These are phyloP conservation scores for Umbellularia californica DNA, from an alignment of 164 flowering plant genomes.

Conservation along the genomic window DNA sequence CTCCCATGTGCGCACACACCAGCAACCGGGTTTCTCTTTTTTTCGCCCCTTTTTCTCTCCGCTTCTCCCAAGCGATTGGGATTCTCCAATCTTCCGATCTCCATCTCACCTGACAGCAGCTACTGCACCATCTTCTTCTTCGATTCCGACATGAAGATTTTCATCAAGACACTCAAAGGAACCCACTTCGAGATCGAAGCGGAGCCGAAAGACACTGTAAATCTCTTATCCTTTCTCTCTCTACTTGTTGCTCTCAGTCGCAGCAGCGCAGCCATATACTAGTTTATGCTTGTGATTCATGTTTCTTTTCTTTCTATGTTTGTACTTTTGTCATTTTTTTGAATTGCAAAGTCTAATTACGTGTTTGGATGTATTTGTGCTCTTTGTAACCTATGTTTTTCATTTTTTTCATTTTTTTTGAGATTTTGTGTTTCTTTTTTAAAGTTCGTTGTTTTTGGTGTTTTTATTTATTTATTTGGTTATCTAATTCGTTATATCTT, in stretches of 20 bases:
- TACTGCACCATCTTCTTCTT: background rate
- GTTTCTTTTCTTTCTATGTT: background rate
- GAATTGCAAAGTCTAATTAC: background rate
- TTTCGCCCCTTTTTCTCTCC: background rate
- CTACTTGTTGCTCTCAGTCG: background rate
- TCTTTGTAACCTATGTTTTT: background rate
- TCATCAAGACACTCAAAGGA: constrained; percentile 76
- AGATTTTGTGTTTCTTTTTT: too few relatives aligned
- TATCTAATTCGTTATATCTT: too few relatives aligned
- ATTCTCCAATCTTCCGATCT: background rate
- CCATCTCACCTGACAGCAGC: background rate
- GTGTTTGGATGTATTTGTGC: background rate
- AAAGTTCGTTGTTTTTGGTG: too few relatives aligned
- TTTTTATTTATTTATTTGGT: too few relatives aligned
- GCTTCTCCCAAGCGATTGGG: background rate
- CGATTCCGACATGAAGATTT: constrained; percentile 53
- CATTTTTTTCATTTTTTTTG: too few relatives aligned
- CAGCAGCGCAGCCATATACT: background rate
- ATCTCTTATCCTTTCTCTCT: constrained; percentile 4
- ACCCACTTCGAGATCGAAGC: constrained; percentile 72
- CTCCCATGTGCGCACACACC: background rate
- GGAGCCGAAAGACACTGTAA: constrained; percentile 53
- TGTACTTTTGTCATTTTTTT: too few relatives aligned
- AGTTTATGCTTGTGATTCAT: background rate
- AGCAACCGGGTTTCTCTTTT: background rate